These are phyloP conservation scores for Aspergillus sp. DNA, from an alignment of 2,329 filamentous ascomycete species.

Conservation along the genomic window DNA sequence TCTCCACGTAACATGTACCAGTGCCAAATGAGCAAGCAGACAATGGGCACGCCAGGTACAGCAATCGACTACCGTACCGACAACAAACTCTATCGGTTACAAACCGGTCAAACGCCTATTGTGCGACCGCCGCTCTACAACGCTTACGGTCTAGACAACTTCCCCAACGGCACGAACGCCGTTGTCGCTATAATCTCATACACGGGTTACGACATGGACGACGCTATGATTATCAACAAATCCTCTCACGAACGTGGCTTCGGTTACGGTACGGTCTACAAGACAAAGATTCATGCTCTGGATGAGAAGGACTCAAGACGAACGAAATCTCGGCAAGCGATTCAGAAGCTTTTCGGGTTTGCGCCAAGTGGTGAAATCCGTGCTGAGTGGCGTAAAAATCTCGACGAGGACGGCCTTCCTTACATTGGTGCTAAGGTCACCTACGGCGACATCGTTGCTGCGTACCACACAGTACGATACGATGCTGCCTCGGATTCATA, in stretches of 20 bases:
- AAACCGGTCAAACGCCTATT: constrained; percentile 93
- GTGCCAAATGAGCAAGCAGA: constrained; percentile 99
- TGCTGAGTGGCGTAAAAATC: constrained; percentile 65
- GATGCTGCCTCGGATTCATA: constrained; percentile 71
- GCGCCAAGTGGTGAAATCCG: constrained; percentile 74
- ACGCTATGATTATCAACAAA: constrained; percentile 99
- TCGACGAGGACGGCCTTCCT: constrained; percentile 87
- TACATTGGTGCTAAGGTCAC: constrained; percentile 74
- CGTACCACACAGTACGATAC: constrained; percentile 82
- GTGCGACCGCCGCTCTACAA: constrained; percentile 92
- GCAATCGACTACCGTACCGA: constrained; percentile 85
- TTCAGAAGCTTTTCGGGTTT: constrained; percentile 87
- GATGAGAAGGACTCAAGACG: constrained; percentile 72
- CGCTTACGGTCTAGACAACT: constrained; percentile 95
- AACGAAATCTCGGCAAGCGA: constrained; percentile 64
- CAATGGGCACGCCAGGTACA: constrained; percentile 94
- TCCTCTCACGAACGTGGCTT: constrained; percentile 95
- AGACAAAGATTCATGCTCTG: constrained; percentile 87
- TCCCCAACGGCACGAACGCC: constrained; percentile 93
- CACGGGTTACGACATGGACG: constrained; percentile 99
- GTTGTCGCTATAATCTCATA: constrained; percentile 98
- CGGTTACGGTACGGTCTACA: constrained; percentile 94
- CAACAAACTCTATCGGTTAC: constrained; percentile 93
- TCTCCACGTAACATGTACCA: constrained; percentile 99
- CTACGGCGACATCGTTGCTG: constrained; percentile 81